Base-by-base conservation (phyloP, 1,284 basidiomycete species). In the Porphyrellus sp. region DNA sequence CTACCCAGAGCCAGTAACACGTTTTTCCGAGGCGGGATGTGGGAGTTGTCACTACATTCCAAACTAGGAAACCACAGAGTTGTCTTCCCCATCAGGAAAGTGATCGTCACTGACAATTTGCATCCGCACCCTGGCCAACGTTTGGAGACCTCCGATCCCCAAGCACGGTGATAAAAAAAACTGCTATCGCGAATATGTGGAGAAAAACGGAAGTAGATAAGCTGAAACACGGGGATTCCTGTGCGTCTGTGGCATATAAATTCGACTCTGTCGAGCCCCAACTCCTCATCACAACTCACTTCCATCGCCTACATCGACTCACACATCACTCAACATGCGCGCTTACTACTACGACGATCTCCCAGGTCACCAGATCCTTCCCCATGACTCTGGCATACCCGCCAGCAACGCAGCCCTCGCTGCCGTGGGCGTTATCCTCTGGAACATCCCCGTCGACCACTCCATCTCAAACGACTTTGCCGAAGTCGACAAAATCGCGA, bases 301-400 rank as follows among this genome's bases (percentile, higher is more conserved):
- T 2, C 25, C 8, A 1, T 24, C 15, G 24, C n/a, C n/a, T 8
- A 9, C 24, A 35, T 20, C n/a, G 25, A 41, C 11, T 12, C 12
- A 27, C 21, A 37, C 13, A 27, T 8, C 24, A 27, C 33, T 45
- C 31, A 18, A 27, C 31, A 91, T 92, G 90, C 81, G 81, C 53
- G 86, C 89, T 12, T 92, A 91, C 77, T 85, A 89, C 72, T 91
- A 78, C 69, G 89, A 92, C 73, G 80, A 90, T 64, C 49, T 84
- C 31, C 78, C 83, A 39, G 87, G 85, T 41, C 88, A 92, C 72
- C 89, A 91, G 63, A 81, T 86, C 31, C 79, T 89, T 16, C 78
- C 79, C 1, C 91, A 93, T 67, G 82, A 91, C 67, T 74, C 86
- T 1, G 81, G 79, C 5, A 68, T 65, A 40, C 70, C 76, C 1